Conservation (phyloP, 2,329 filamentous ascomycete genomes). For the Epichloe hybrida region DNA sequence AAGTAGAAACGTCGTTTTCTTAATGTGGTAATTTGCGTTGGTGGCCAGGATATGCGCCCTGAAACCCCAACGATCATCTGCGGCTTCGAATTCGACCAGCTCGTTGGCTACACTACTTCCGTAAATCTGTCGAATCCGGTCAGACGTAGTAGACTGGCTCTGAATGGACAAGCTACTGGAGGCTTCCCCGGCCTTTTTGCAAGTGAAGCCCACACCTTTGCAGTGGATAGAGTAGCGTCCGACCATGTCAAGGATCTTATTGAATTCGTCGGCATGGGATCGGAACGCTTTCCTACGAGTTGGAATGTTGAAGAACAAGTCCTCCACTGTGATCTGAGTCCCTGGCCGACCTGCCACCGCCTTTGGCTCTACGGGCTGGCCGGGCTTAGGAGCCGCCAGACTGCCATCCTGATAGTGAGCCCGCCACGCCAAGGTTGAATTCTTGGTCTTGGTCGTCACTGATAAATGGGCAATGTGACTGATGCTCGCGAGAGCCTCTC, state of each 20-base stretch:
- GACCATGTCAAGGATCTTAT: constrained; percentile 92
- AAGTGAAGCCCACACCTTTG: constrained; percentile 80
- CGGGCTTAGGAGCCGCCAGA: constrained; percentile 71
- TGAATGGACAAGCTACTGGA: constrained; percentile 71
- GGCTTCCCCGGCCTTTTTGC: constrained; percentile 89
- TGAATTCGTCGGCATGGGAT: constrained; percentile 86
- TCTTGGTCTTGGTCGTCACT: constrained; percentile 85
- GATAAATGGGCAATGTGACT: constrained; percentile 95
- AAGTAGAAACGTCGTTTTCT: constrained; percentile 72
- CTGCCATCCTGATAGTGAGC: constrained; percentile 78
- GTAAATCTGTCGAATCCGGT: constrained; percentile 84
- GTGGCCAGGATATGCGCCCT: constrained; percentile 68
- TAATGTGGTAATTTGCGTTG: constrained; percentile 90
- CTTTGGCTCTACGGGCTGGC: constrained; percentile 74
- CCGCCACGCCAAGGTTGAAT: constrained; percentile 80
- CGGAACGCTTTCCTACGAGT: constrained; percentile 80
- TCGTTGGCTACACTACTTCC: constrained; percentile 77
- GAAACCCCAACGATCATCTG: constrained; percentile 72
- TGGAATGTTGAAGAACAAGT: constrained; percentile 93
- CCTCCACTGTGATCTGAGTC: constrained; percentile 92
- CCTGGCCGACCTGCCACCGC: constrained; percentile 76
- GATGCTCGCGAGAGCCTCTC: constrained; percentile 91
- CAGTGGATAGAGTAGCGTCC: constrained; percentile 91
- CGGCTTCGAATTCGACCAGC: constrained; percentile 59
- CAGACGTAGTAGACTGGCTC: constrained; percentile 54